Evolutionary conservation across 148 eudicot genomes (phyloP), one percentile per base, ranked within the genome.

Genomic region (Oxyria digyna): DNA sequence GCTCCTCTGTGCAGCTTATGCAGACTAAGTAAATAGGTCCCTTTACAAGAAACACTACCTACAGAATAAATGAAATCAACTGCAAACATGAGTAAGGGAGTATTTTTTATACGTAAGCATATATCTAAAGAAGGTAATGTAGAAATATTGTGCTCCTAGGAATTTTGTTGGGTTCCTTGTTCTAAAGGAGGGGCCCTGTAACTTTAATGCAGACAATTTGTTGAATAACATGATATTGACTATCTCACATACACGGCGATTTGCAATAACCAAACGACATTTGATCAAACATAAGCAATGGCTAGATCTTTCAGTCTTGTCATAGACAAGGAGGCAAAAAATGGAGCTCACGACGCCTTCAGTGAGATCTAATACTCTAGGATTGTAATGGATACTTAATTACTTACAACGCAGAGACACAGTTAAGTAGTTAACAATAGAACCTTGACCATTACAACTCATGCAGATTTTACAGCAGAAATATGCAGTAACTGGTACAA

Each of bases 1-100:
- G 92, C 75, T 94, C 98, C 76, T 94, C 92, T 20, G 98, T 94
- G 68, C 97, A 94, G 76, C 96, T 90, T 73, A 94, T 94, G 87
- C 98, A 94, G 70, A 94, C 97, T 70, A 94, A 82, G 78, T 94
- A 94, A 32, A 94, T 90, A 7, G 97, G 98, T 54, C 95, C 96
- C 79, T 90, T 90, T 21, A 88, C 97, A 71, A 94, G 97, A 74
- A 94, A 94, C 57, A 88, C 85, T 49, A 94, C 92, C 98, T 93
- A 85, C 65, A 31, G 38, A 43, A 77, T 42, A 24, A 8, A 35
- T 20, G 74, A 46, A 64, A 41, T 29, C 38, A 27, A 69, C 29
- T 14, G 13, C 26, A 33, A 35, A 17, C 1, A 31, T n/a, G 37
- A 59, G 38, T 59, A 6, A 59, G 20, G 18, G 12, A 29, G 15